Base-by-base conservation (phyloP, 2,329 filamentous ascomycete genomes). In the Apiospora malaysiana region DNA sequence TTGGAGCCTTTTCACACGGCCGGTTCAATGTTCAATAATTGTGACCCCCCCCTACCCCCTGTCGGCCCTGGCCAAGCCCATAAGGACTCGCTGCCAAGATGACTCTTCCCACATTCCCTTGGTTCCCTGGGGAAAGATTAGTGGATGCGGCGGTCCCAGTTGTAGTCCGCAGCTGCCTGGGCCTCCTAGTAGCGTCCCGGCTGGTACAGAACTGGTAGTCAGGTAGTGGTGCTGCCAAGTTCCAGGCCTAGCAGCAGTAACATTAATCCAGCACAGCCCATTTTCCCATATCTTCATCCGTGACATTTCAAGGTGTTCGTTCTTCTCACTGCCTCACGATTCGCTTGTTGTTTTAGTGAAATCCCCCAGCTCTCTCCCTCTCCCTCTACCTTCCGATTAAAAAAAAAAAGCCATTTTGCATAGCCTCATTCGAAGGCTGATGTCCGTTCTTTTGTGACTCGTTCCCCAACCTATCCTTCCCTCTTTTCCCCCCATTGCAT, bases 201-300 rank as follows among this genome's bases (percentile, higher is more conserved):
- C n/a, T n/a, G n/a, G n/a, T n/a, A n/a, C n/a, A n/a, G n/a, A n/a
- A n/a, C n/a, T n/a, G n/a, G n/a, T n/a, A n/a, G n/a, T n/a, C n/a
- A n/a, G n/a, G 27, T 37, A 37, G 51, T 59, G 32, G 27, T 37
- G 21, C 27, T 59, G 51, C 51, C 51, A 16, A 59, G 51, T 63
- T 63, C 56, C 32, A 63, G 56, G 40, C 32, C 32, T 40, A 27
- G 32, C 32, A n/a, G 32, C 56, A 63, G 56, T 63, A 63, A 63
- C 56, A 63, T 63, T 63, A 63, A 63, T 21, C 56, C 56, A 63
- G 56, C 56, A 63, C 56, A 63, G 56, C 56, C 56, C 56, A 21
- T 63, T 32, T 63, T 63, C 56, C 56, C 56, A 40, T 37, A n/a
- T 18, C 32, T 40, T 63, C 27, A 40, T 16, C 37, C 27, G 51